Percentiles rank a stretch among this genome's conserved stretches.
phyloP scores from a whole-genome alignment of 257 asterid species.

The Plantago major region DNA sequence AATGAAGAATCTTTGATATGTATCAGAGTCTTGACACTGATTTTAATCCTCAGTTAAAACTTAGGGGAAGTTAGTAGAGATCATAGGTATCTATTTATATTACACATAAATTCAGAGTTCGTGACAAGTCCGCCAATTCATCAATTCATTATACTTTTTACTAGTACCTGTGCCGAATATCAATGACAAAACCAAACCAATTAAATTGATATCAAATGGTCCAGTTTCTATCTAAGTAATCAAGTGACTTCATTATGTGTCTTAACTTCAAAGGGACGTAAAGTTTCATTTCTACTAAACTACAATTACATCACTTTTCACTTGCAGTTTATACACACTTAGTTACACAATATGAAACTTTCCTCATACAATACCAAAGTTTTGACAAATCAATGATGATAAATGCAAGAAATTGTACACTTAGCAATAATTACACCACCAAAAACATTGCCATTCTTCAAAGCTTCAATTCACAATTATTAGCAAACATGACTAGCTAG shows the following conservation, averaged over 20 bases:
- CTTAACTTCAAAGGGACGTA: constrained; percentile 42
- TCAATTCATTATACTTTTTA: no score
- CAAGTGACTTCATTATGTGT: constrained; percentile 10
- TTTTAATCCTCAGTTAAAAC: no score
- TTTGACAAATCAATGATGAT: background rate
- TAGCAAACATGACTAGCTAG: background rate
- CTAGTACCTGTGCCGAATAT: no score
- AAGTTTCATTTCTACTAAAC: constrained; percentile 13
- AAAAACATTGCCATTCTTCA: constrained; percentile 32
- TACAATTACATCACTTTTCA: constrained; percentile 12
- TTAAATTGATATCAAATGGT: constrained; percentile 23
- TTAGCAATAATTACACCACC: background rate
- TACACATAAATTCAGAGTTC: no score
- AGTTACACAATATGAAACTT: constrained; percentile 11
- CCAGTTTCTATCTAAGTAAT: constrained; percentile 13
- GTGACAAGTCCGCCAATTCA: no score
- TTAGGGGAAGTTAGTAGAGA: no score
- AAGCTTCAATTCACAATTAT: constrained; percentile 33
- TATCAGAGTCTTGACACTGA: no score
- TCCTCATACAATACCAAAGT: constrained; percentile 10
- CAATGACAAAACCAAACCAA: constrained; percentile 21
- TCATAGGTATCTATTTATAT: no score
- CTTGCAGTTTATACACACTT: constrained; percentile 7
- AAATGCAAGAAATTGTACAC: background rate
- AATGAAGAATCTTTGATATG: no score